phyloP scores from a whole-genome alignment of 768 basidiomycete genomes.

The Panellus pusillus region DNA sequence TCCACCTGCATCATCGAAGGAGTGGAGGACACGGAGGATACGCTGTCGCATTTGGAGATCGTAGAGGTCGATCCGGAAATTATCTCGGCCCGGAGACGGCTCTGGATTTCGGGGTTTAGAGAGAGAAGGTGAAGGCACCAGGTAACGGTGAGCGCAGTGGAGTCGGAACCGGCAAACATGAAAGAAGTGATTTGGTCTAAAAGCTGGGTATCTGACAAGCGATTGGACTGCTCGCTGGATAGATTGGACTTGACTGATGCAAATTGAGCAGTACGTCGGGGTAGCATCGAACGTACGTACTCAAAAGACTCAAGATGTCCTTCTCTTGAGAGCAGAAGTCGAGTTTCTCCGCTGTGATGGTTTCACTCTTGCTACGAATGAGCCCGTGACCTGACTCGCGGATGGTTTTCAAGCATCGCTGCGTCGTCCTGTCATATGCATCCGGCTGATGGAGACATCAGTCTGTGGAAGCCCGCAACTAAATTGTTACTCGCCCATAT shows the following conservation, averaged over 20 bases:
- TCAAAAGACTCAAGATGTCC: constrained; percentile 50
- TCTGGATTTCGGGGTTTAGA: constrained; percentile 53
- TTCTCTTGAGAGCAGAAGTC: constrained; percentile 34
- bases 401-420: constrained; percentile 41
- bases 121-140: constrained; percentile 62
- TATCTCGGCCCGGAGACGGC: constrained; percentile 54
- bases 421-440: constrained; percentile 37
- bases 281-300: constrained; percentile 30
- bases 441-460: constrained; percentile 37
- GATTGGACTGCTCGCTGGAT: constrained; percentile 40
- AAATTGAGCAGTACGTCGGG: constrained; percentile 1
- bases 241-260: constrained; percentile 60
- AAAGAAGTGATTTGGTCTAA: constrained; percentile 66
- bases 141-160: constrained; percentile 53
- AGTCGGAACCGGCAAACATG: constrained; percentile 64
- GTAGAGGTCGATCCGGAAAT: constrained; percentile 15
- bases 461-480: background rate
- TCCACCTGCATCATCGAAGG: constrained; percentile 24
- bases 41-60: constrained; percentile 21
- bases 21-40: constrained; percentile 23
- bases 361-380: constrained; percentile 42
- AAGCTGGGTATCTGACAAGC: constrained; percentile 61
- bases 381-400: constrained; percentile 41
- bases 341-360: constrained; percentile 35
- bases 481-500: constrained; percentile 39